Percentiles rank a stretch among this genome's conserved stretches.
Conservation (phyloP, 129 eudicot genomes). For the Saposhnikovia divaricata region DNA sequence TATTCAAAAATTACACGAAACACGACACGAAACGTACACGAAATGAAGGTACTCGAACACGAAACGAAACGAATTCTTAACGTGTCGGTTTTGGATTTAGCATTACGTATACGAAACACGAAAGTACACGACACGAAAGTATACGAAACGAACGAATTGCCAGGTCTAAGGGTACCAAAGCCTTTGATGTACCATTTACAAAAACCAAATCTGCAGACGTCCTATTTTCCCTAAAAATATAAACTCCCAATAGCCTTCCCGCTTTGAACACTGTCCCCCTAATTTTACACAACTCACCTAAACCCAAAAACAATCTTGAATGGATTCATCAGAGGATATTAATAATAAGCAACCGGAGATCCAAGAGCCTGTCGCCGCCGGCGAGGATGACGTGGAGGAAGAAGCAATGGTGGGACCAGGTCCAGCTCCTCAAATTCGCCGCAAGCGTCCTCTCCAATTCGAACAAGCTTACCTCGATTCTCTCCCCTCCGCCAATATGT, state of each 20-base stretch:
- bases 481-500: conserved; percentile 96
- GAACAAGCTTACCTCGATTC: conserved; percentile 92
- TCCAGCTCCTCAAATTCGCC: conserved; percentile 65
- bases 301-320: neutral
- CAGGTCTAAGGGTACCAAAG: too few species aligned
- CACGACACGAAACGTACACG: too few species aligned
- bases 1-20: too few species aligned
- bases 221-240: too few species aligned
- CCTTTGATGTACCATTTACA: too few species aligned
- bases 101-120: too few species aligned
- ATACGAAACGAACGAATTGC: too few species aligned
- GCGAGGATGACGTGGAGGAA: neutral
- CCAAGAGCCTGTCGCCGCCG: neutral
- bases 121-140: too few species aligned
- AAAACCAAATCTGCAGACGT: too few species aligned
- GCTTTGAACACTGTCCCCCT: neutral
- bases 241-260: neutral
- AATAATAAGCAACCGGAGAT: neutral
- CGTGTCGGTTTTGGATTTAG: too few species aligned
- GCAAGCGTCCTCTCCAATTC: conserved; percentile 88
- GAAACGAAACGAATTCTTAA: too few species aligned
- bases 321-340: neutral
- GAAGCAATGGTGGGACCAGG: conserved; percentile 75
- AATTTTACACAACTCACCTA: neutral
- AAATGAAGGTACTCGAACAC: too few species aligned